Evolutionary conservation across 2,329 filamentous ascomycete genomes (phyloP).

Genomic region (Aspergillus sp.): DNA sequence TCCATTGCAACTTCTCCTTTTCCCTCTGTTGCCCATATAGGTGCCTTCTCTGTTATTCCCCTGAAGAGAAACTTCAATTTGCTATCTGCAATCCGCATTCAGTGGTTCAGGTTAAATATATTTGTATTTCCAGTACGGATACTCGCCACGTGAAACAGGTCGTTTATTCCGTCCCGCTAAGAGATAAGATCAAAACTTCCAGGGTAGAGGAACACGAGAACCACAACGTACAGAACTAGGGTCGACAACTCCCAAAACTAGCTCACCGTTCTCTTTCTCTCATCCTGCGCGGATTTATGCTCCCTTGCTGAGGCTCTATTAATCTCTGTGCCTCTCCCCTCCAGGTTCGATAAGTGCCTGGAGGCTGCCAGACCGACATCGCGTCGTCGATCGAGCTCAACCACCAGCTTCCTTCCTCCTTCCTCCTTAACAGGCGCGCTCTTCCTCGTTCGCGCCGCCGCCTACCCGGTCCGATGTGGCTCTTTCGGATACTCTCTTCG

Average conservation of each 20-base stretch:
- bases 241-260: background rate
- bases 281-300: slow-evolving; percentile 5
- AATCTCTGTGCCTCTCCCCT: slow-evolving; percentile 8
- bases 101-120: background rate
- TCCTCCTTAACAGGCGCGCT: background rate
- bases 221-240: background rate
- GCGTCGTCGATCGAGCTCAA: slow-evolving; percentile 2
- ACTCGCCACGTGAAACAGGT: slow-evolving; percentile 15
- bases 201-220: slow-evolving; percentile 9
- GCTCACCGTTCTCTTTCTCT: background rate
- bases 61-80: background rate
- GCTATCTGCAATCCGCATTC: background rate
- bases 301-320: slow-evolving; percentile 11
- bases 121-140: background rate
- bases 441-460: background rate
- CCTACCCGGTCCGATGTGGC: slow-evolving; percentile 64
- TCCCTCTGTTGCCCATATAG: background rate
- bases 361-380: slow-evolving; percentile 1
- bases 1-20: background rate
- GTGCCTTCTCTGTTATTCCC: background rate
- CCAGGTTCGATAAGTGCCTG: slow-evolving; percentile 1
- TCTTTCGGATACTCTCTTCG: slow-evolving; percentile 77
- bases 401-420: slow-evolving; percentile 2
- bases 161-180: slow-evolving; percentile 14
- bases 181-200: slow-evolving; percentile 23